phyloP scores from a whole-genome alignment of 2,329 filamentous ascomycete species.

The Ampelomyces quisqualis region DNA sequence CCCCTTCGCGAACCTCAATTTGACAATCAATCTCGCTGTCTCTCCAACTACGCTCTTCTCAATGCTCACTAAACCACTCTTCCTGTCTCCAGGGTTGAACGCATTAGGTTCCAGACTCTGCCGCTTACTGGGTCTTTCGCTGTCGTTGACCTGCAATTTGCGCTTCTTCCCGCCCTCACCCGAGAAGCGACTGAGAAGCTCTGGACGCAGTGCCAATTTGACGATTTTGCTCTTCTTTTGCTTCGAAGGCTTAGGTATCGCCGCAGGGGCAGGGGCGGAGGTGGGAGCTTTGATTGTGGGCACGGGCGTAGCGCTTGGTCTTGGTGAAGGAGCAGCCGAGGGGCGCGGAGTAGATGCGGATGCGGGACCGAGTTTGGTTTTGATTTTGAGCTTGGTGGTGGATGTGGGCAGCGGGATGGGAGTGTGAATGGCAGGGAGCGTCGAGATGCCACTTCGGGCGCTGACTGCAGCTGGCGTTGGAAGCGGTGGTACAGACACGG shows the following conservation, averaged over 20 bases:
- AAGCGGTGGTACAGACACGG: conserved; percentile 9
- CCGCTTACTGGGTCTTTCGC: conserved; percentile 29
- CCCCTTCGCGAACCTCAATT: conserved; percentile 21
- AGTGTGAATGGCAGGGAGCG: conserved; percentile 26
- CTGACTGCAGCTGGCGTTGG: conserved; percentile 16
- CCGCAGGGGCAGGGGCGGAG: conserved; percentile 2
- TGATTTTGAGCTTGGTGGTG: conserved; percentile 33
- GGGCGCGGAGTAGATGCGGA: conserved; percentile 5
- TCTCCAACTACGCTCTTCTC: conserved; percentile 18
- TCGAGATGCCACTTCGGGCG: conserved; percentile 17
- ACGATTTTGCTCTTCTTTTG: conserved; percentile 31
- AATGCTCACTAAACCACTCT: conserved; percentile 20
- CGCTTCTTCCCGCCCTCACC: conserved; percentile 30
- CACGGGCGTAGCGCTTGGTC: conserved; percentile 10
- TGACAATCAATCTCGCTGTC: conserved; percentile 19
- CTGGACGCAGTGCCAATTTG: conserved; percentile 25
- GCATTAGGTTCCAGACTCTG: conserved; percentile 29
- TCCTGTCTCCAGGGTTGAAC: conserved; percentile 10
- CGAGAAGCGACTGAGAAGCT: conserved; percentile 11
- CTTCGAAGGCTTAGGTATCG: conserved; percentile 12
- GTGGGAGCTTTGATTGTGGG: conserved; percentile 4
- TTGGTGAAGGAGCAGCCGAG: conserved; percentile 10
- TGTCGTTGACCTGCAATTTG: conserved; percentile 20
- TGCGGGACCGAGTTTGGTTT: conserved; percentile 19
- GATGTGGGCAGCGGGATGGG: conserved; percentile 26